These are phyloP conservation scores for Rhododendron ferrugineum DNA, from an alignment of 148 eudicot species.

Conservation along the genomic window DNA sequence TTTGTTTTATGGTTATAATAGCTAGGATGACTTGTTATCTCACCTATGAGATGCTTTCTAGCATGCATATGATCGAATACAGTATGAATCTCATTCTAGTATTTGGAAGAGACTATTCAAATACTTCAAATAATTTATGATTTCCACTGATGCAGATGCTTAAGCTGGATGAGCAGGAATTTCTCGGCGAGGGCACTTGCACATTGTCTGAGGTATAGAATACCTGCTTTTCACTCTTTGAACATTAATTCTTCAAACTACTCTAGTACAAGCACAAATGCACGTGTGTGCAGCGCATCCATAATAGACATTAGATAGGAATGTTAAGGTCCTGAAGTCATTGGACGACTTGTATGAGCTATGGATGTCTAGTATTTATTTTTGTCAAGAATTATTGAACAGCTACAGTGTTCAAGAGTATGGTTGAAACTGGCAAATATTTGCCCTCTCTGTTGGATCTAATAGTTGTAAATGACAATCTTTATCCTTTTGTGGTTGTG, in stretches of 20 bases:
- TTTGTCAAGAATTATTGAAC: background rate
- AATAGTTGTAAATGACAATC: background rate
- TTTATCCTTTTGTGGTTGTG: background rate
- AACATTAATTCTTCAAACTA: background rate
- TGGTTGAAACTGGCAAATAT: slow-evolving; percentile 1
- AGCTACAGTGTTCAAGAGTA: background rate
- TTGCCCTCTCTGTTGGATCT: background rate
- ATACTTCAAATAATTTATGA: background rate
- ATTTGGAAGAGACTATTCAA: background rate
- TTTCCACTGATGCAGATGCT: slow-evolving; percentile 48
- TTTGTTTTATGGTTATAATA: background rate
- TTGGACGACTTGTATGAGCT: background rate
- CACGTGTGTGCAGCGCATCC: background rate
- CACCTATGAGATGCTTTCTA: background rate
- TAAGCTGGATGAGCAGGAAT: slow-evolving; percentile 91
- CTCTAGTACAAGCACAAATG: background rate
- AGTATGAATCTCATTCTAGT: background rate
- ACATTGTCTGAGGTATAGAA: slow-evolving; percentile 71
- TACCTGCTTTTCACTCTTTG: background rate
- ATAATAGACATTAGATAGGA: background rate
- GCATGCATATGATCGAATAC: background rate
- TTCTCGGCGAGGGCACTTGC: slow-evolving; percentile 91
- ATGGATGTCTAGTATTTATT: no score
- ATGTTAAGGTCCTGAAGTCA: slow-evolving; percentile 2
- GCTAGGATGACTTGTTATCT: background rate